A percentile compares a stretch with the other conserved stretches of the same genome.
phyloP scores from a whole-genome alignment of 768 basidiomycete genomes.

The Tricholoma sp. region DNA sequence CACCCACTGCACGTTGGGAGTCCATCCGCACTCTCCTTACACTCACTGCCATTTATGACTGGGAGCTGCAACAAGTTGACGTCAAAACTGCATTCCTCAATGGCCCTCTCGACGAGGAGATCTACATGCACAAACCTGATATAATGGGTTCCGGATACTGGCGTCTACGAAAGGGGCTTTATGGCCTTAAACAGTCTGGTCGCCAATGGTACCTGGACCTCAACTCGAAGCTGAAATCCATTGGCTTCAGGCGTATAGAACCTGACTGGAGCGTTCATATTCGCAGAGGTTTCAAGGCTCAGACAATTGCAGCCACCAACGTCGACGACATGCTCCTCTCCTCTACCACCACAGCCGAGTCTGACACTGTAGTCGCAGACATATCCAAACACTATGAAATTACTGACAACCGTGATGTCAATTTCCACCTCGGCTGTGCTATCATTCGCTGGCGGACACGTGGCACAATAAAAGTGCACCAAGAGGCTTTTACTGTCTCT shows the following conservation, averaged over 20 bases:
- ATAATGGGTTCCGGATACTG: background rate
- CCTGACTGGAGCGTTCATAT: background rate
- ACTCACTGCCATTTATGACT: slow-evolving; percentile 19
- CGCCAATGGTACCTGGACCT: background rate
- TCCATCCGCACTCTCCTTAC: slow-evolving; percentile 24
- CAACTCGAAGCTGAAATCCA: background rate
- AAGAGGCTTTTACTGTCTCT: background rate
- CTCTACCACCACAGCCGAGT: background rate
- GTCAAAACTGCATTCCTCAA: slow-evolving; percentile 24
- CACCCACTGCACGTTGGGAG: slow-evolving; percentile 13
- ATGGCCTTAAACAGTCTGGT: background rate
- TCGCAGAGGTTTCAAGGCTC: background rate
- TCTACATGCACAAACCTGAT: slow-evolving; percentile 25
- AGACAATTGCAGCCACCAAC: background rate
- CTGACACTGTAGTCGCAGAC: background rate
- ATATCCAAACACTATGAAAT: background rate
- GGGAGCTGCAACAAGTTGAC: slow-evolving; percentile 27
- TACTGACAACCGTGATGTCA: background rate
- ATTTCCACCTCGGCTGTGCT: background rate
- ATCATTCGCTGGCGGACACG: background rate
- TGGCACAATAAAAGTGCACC: background rate
- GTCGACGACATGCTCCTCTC: background rate
- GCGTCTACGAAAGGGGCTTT: background rate
- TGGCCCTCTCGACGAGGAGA: slow-evolving; percentile 19
- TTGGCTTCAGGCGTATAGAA: background rate